A percentile compares a stretch with the other conserved stretches of the same genome.
Conservation (phyloP, 306 rosid species). For the Fagus sylvatica region DNA sequence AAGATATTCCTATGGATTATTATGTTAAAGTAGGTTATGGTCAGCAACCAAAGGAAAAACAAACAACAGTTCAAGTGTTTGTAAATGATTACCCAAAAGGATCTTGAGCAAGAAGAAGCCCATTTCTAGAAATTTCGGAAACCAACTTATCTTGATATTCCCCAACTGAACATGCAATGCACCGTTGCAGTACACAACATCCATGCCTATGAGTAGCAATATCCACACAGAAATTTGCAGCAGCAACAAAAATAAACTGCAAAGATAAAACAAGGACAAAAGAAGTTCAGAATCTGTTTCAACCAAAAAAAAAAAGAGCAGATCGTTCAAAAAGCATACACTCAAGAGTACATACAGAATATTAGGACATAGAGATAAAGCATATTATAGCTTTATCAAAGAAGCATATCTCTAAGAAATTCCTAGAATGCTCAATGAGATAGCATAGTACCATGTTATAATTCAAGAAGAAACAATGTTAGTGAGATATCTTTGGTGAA, state of each 20-base stretch:
- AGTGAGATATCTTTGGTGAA: neutral
- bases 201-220: constrained; percentile 82
- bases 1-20: neutral
- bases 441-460: neutral
- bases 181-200: constrained; percentile 74
- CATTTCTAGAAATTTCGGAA: constrained; percentile 57
- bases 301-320: neutral
- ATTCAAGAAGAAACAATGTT: neutral
- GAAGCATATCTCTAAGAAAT: neutral
- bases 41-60: constrained; percentile 7
- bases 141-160: constrained; percentile 46
- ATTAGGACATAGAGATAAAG: neutral
- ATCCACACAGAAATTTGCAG: constrained; percentile 50
- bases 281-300: constrained; percentile 8
- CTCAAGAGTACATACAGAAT: neutral
- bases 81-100: constrained; percentile 58
- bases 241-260: constrained; percentile 71
- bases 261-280: constrained; percentile 19
- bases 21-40: neutral
- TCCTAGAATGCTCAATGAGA: neutral
- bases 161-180: constrained; percentile 56
- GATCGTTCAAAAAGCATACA: constrained; percentile 4
- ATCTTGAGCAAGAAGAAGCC: constrained; percentile 64
- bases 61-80: neutral
- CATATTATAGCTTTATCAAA: neutral